A percentile compares a stretch with the other conserved stretches of the same genome.
phyloP scores from a whole-genome alignment of 140 eudicot genomes.

The Cichorium intybus region DNA sequence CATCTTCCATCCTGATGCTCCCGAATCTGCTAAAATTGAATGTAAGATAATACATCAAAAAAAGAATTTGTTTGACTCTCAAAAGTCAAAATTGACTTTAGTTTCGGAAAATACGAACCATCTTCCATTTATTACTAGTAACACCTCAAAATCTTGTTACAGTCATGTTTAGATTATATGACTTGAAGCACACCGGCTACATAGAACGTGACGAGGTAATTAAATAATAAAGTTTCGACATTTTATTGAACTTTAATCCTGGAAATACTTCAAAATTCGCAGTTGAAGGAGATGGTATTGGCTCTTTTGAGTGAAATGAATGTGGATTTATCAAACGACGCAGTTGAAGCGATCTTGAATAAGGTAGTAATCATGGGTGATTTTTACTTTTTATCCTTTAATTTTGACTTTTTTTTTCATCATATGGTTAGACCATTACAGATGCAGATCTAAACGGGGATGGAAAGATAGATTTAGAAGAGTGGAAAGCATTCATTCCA shows the following conservation, averaged over 20 bases:
- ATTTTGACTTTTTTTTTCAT: slow-evolving; percentile 2
- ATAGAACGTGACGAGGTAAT: slow-evolving; percentile 83
- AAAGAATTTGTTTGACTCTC: slow-evolving; percentile 3
- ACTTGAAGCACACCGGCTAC: slow-evolving; percentile 60
- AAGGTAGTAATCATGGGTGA: slow-evolving; percentile 43
- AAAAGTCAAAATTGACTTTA: slow-evolving; percentile 8
- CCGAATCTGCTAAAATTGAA: slow-evolving; percentile 60
- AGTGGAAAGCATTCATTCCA: slow-evolving; percentile 59
- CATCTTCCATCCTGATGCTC: slow-evolving; percentile 79
- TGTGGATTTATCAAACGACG: slow-evolving; percentile 53
- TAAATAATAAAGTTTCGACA: neutral
- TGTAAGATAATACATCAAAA: slow-evolving; percentile 42
- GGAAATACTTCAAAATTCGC: neutral
- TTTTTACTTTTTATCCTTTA: slow-evolving; percentile 2
- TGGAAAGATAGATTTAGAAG: slow-evolving; percentile 76
- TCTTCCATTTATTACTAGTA: neutral
- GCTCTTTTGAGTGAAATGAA: slow-evolving; percentile 62
- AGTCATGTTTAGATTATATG: slow-evolving; percentile 79
- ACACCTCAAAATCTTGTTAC: slow-evolving; percentile 23
- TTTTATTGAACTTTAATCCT: slow-evolving; percentile 4
- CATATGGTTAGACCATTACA: slow-evolving; percentile 43
- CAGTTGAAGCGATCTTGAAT: slow-evolving; percentile 58
- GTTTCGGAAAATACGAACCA: neutral
- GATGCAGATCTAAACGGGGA: slow-evolving; percentile 80
- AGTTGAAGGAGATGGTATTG: slow-evolving; percentile 79